These are phyloP conservation scores for Globisporangium yorkense DNA, from an alignment of 352 stramenopile species.

Conservation along the genomic window DNA sequence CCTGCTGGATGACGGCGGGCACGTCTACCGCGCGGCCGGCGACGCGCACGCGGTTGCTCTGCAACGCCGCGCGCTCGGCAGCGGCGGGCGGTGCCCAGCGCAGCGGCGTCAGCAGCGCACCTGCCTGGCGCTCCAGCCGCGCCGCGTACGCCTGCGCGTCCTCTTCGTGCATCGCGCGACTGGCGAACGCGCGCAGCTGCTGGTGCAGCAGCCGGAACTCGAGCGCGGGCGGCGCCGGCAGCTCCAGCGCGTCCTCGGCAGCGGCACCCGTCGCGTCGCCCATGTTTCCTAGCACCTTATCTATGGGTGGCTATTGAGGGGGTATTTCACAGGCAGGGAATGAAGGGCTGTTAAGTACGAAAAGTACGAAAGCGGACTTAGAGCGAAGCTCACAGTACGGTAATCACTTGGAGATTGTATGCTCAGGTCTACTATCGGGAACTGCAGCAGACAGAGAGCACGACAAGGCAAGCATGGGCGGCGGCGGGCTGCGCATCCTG, in stretches of 20 bases:
- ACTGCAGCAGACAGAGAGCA: background rate
- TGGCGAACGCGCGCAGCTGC: slow-evolving; percentile 59
- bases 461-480: slow-evolving; percentile 30
- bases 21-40: slow-evolving; percentile 65
- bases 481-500: slow-evolving; percentile 57
- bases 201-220: slow-evolving; percentile 69
- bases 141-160: slow-evolving; percentile 51
- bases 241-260: slow-evolving; percentile 18
- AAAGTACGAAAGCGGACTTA: no score
- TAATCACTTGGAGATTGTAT: no score
- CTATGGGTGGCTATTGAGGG: background rate
- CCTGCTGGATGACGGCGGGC: slow-evolving; percentile 71
- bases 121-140: slow-evolving; percentile 35
- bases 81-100: slow-evolving; percentile 27
- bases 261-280: background rate
- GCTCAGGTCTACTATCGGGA: no score
- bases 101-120: slow-evolving; percentile 38
- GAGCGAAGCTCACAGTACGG: no score
- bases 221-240: slow-evolving; percentile 55
- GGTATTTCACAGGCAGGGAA: background rate
- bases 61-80: slow-evolving; percentile 50
- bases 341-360: no score
- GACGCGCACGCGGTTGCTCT: slow-evolving; percentile 55
- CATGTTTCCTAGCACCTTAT: background rate
- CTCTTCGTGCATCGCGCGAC: slow-evolving; percentile 59